These are phyloP conservation scores for Lasiosphaeris hirsuta DNA, from an alignment of 495 filamentous ascomycete species.

Conservation along the genomic window DNA sequence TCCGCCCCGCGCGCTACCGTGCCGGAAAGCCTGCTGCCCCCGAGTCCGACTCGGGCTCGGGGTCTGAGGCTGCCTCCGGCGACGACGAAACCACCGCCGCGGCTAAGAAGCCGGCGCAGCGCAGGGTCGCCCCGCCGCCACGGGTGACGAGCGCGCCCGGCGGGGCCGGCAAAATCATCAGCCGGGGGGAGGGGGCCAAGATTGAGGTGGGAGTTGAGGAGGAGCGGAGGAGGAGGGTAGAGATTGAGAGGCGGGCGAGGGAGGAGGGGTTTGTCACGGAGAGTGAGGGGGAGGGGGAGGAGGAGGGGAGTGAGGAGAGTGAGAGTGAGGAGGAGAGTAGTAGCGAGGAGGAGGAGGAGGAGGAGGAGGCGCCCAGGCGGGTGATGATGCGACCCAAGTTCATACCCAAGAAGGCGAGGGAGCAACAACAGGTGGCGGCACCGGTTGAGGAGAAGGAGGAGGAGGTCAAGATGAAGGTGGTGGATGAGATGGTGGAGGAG, in stretches of 20 bases:
- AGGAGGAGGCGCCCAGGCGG: conserved; percentile 68
- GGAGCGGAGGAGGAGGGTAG: conserved; percentile 36
- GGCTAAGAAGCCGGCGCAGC: conserved; percentile 28
- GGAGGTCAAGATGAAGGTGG: conserved; percentile 55
- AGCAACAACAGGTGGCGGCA: conserved; percentile 19
- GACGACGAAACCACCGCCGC: conserved; percentile 19
- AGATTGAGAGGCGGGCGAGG: conserved; percentile 46
- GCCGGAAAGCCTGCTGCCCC: conserved; percentile 75
- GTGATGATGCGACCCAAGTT: conserved; percentile 86
- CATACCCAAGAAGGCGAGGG: conserved; percentile 77
- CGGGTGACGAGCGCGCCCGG: conserved; percentile 55
- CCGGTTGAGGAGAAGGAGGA: conserved; percentile 29
- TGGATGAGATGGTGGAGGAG: conserved; percentile 79
- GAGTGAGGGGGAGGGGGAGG: conserved; percentile 40
- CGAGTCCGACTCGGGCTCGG: conserved; percentile 66
- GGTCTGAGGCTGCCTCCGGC: conserved; percentile 51
- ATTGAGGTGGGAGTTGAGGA: conserved; percentile 51
- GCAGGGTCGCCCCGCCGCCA: conserved; percentile 51
- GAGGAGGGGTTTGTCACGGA: conserved; percentile 80
- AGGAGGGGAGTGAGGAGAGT: conserved; percentile 38
- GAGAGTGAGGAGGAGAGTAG: conserved; percentile 42
- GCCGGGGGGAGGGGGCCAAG: conserved; percentile 61
- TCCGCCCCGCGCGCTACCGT: conserved; percentile 76
- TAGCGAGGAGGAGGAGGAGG: conserved; percentile 44
- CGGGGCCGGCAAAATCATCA: conserved; percentile 44